These are phyloP conservation scores for Calonectria hongkongensis DNA, from an alignment of 2,329 filamentous ascomycete species.

Conservation along the genomic window DNA sequence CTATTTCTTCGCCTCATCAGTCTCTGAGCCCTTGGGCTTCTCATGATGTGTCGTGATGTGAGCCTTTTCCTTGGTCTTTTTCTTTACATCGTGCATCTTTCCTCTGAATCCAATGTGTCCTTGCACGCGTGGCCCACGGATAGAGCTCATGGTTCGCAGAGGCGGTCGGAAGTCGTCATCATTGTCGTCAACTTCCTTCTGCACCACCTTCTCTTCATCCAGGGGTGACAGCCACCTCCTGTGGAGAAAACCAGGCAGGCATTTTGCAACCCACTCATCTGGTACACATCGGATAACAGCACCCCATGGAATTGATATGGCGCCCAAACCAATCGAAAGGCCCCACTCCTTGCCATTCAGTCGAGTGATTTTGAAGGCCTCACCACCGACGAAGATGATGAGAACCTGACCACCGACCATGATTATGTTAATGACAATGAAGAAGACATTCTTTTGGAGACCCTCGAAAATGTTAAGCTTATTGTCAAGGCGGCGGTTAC, in stretches of 20 bases:
- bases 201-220: constrained; percentile 36
- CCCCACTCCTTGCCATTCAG: constrained; percentile 86
- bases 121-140: constrained; percentile 56
- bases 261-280: constrained; percentile 69
- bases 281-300: constrained; percentile 84
- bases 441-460: constrained; percentile 86
- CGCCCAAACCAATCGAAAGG: constrained; percentile 85
- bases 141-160: constrained; percentile 56
- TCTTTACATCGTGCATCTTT: constrained; percentile 55
- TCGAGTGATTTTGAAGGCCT: constrained; percentile 80
- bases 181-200: constrained; percentile 48
- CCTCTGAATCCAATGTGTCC: constrained; percentile 57
- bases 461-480: constrained; percentile 92
- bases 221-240: constrained; percentile 53
- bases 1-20: constrained; percentile 40
- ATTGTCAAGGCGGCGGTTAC: constrained; percentile 84
- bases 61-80: constrained; percentile 50
- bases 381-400: constrained; percentile 88
- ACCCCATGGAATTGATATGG: constrained; percentile 85
- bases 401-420: constrained; percentile 90
- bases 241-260: constrained; percentile 55
- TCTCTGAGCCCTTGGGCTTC: constrained; percentile 30
- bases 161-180: constrained; percentile 52
- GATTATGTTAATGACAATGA: constrained; percentile 85
- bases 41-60: constrained; percentile 25